Percentiles rank a stretch among this genome's conserved stretches.
phyloP scores from a whole-genome alignment of 768 basidiomycete genomes.

The Boletellus ananas region DNA sequence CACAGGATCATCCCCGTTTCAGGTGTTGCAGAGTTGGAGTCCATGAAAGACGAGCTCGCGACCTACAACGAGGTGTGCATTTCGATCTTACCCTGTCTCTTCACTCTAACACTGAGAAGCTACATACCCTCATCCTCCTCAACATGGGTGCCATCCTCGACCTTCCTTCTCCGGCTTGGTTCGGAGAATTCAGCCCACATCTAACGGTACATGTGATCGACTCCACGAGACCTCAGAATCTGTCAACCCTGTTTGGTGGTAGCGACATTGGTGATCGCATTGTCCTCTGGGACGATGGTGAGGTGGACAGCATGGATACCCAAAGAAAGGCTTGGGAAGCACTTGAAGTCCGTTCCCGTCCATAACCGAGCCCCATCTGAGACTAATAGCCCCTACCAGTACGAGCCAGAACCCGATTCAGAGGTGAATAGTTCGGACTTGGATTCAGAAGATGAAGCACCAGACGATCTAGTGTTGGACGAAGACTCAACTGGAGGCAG shows the following conservation, averaged over 20 bases:
- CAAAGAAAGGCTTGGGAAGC: constrained; percentile 84
- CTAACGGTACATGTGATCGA: constrained; percentile 91
- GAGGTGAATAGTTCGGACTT: constrained; percentile 51
- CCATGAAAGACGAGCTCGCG: constrained; percentile 59
- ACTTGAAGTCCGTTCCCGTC: constrained; percentile 57
- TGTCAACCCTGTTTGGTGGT: constrained; percentile 78
- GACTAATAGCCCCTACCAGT: constrained; percentile 41
- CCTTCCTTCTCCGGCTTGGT: constrained; percentile 68
- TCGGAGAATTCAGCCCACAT: constrained; percentile 61
- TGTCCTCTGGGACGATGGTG: constrained; percentile 92
- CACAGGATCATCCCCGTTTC: constrained; percentile 88
- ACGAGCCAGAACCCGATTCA: constrained; percentile 72
- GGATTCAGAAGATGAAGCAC: constrained; percentile 43
- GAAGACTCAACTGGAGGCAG: constrained; percentile 38
- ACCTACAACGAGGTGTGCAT: constrained; percentile 62
- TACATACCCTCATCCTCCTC: constrained; percentile 86
- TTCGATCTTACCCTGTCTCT: not conserved
- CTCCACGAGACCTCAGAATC: constrained; percentile 84
- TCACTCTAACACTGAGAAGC: constrained; percentile 36
- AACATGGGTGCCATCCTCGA: constrained; percentile 92
- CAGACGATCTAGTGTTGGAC: constrained; percentile 37
- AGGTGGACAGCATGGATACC: constrained; percentile 61
- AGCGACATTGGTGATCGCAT: constrained; percentile 68
- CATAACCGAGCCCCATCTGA: not conserved
- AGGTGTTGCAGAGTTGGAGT: constrained; percentile 73